Evolutionary conservation across 106 monocot genomes (phyloP).

Genomic region (Allium fistulosum): DNA sequence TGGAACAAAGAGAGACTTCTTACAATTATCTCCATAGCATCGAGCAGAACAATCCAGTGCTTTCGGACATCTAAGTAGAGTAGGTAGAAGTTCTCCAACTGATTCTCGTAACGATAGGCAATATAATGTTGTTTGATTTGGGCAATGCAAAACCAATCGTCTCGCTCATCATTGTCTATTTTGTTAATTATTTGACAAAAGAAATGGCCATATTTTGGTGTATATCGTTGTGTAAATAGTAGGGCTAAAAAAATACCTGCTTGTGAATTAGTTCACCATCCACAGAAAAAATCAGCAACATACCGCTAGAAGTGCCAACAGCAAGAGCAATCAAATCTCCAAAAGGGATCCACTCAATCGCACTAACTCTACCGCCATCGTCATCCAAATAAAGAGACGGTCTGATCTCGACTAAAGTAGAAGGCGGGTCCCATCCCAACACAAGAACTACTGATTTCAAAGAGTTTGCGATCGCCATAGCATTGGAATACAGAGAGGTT

Average conservation of each 20-base stretch:
- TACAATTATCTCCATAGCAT: too few relatives aligned
- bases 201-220: too few relatives aligned
- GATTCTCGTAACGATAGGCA: too few relatives aligned
- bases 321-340: slow-evolving; percentile 54
- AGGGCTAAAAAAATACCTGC: slow-evolving; percentile 35
- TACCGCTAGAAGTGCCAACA: slow-evolving; percentile 62
- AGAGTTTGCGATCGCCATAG: slow-evolving; percentile 57
- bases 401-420: slow-evolving; percentile 26
- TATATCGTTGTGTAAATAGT: too few relatives aligned
- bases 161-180: too few relatives aligned
- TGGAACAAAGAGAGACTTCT: too few relatives aligned
- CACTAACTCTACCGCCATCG: slow-evolving; percentile 48
- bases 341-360: slow-evolving; percentile 62
- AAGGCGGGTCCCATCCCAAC: slow-evolving; percentile 20
- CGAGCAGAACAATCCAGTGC: too few relatives aligned
- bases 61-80: too few relatives aligned
- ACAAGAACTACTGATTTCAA: slow-evolving; percentile 39
- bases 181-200: too few relatives aligned
- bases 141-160: too few relatives aligned
- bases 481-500: slow-evolving; percentile 36
- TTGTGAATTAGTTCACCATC: slow-evolving; percentile 65
- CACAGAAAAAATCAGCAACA: slow-evolving; percentile 63
- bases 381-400: slow-evolving; percentile 34
- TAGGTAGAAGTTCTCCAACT: too few relatives aligned
- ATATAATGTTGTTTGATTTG: too few relatives aligned